Conservation (phyloP, 1,284 basidiomycete species). For the Mycosarcoma mackinlayi region DNA sequence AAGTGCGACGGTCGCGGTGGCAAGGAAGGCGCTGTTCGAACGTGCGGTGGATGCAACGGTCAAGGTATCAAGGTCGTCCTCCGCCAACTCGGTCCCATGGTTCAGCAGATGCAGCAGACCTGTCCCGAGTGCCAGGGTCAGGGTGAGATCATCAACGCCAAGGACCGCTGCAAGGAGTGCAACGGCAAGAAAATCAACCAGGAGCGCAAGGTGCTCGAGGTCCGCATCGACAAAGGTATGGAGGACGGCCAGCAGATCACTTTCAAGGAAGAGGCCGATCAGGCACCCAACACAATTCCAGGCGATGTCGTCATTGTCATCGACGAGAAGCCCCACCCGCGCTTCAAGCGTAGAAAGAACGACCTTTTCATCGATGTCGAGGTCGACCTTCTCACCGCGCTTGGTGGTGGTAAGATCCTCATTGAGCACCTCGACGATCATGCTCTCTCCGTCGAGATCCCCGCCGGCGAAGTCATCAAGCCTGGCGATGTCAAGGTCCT, state of each 20-base stretch:
- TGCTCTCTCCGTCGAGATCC: conserved; percentile 82
- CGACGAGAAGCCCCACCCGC: conserved; percentile 92
- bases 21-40: conserved; percentile 91
- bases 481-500: conserved; percentile 92
- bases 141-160: conserved; percentile 92
- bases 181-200: conserved; percentile 94
- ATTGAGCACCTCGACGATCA: conserved; percentile 96
- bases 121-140: conserved; percentile 92
- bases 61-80: conserved; percentile 91
- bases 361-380: conserved; percentile 89
- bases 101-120: conserved; percentile 96
- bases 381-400: conserved; percentile 91
- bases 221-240: conserved; percentile 99
- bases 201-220: conserved; percentile 98
- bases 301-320: conserved; percentile 98
- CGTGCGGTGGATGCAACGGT: conserved; percentile 84
- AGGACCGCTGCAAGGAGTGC: conserved; percentile 92
- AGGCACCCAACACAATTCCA: conserved; percentile 87
- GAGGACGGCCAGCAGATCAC: conserved; percentile 95
- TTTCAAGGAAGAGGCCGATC: conserved; percentile 95
- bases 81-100: conserved; percentile 98
- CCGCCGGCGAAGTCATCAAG: conserved; percentile 89
- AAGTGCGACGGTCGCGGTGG: conserved; percentile 97
- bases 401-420: conserved; percentile 89
- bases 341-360: conserved; percentile 92